These are phyloP conservation scores for Zymoseptoria ardabiliae DNA, from an alignment of 2,329 filamentous ascomycete genomes.

Conservation along the genomic window DNA sequence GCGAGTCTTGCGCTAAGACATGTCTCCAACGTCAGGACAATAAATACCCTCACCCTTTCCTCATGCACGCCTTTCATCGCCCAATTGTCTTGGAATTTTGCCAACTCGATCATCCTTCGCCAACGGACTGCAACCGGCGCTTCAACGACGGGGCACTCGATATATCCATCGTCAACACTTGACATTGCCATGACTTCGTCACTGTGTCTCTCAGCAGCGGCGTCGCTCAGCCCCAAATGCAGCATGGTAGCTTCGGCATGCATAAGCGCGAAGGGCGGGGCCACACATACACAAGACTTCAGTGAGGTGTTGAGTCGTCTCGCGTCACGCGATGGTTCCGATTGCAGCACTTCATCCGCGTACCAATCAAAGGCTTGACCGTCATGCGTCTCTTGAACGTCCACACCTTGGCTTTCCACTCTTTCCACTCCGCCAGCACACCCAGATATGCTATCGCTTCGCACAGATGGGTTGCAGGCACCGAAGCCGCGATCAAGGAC, in stretches of 20 bases:
- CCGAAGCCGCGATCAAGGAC: constrained; percentile 4
- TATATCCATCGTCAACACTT: no score
- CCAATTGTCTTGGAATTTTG: not conserved
- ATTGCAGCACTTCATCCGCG: not conserved
- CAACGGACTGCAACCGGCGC: no score
- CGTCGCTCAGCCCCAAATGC: not conserved
- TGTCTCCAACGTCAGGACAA: not conserved
- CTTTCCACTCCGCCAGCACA: constrained; percentile 1
- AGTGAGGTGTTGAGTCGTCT: not conserved
- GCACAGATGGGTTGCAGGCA: constrained; percentile 6
- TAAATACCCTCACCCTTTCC: no score
- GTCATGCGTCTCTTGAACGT: constrained; percentile 8
- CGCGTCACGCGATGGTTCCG: not conserved
- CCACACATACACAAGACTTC: not conserved
- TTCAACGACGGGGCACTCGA: no score
- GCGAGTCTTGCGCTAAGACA: not conserved
- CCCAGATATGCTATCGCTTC: constrained; percentile 10
- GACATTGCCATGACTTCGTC: no score
- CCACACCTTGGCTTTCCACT: constrained; percentile 2
- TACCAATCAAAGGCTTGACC: not conserved
- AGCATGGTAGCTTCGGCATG: not conserved
- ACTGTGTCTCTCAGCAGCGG: no score
- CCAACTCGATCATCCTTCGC: no score
- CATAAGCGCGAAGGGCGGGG: not conserved
- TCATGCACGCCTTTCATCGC: no score